Conservation (phyloP, 2,329 filamentous ascomycete species). For the Penicillium sp. region DNA sequence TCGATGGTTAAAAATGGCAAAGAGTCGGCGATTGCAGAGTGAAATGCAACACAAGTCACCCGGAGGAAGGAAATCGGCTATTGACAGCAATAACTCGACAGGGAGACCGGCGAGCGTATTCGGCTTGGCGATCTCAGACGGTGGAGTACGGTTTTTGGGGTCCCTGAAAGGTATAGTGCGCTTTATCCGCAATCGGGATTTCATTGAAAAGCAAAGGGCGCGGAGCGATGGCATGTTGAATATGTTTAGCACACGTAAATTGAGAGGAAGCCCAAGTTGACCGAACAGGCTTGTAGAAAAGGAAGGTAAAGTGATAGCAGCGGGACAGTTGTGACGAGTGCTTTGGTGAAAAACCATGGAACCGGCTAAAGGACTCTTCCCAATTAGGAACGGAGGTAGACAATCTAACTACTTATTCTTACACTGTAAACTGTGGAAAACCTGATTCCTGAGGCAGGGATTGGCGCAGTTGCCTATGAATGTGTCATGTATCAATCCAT, state of each 20-base stretch:
- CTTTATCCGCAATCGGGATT: not conserved
- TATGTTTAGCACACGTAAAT: not conserved
- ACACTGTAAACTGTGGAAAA: too few species aligned
- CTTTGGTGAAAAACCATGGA: too few species aligned
- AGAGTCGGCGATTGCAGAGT: not conserved
- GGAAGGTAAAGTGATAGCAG: slow-evolving; percentile 20
- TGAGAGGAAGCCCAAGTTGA: not conserved
- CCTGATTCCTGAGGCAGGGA: too few species aligned
- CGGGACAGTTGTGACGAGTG: too few species aligned
- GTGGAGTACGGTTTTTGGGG: not conserved
- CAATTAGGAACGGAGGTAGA: too few species aligned
- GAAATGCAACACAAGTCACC: not conserved
- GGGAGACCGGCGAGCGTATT: not conserved
- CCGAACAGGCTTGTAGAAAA: not conserved
- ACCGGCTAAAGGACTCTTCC: too few species aligned
- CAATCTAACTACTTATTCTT: too few species aligned
- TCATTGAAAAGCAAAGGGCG: not conserved
- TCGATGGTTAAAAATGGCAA: not conserved
- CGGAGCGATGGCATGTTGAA: not conserved
- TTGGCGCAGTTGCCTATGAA: too few species aligned
- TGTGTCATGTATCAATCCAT: too few species aligned
- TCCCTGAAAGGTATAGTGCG: too few species aligned
- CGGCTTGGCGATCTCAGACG: not conserved
- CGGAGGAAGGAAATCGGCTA: not conserved
- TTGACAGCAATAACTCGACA: not conserved